Evolutionary conservation across 108 stramenopile genomes (phyloP).

Genomic region (Parietichytrium sp.): DNA sequence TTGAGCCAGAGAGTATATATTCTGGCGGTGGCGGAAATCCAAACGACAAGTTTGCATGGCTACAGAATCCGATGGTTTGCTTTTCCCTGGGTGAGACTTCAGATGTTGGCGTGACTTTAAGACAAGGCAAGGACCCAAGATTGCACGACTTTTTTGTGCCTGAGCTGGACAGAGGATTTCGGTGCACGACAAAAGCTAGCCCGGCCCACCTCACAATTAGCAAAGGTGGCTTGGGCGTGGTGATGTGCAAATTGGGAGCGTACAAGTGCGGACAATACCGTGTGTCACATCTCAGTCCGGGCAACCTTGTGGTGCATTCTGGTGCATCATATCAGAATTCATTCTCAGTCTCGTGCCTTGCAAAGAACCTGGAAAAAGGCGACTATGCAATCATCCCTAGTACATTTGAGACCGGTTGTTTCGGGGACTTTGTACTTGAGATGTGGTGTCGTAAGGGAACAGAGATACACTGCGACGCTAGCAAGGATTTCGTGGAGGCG

Average conservation of each 20-base stretch:
- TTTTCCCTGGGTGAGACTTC: not conserved
- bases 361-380: not conserved
- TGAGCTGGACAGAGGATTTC: not conserved
- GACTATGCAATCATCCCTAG: constrained; percentile 15
- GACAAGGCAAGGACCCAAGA: not conserved
- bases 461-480: too few relatives aligned
- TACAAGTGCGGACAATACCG: not conserved
- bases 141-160: not conserved
- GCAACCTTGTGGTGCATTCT: not conserved
- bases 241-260: not conserved
- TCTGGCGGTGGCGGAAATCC: not conserved
- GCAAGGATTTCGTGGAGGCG: too few relatives aligned
- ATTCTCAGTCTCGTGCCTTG: not conserved
- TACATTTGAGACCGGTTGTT: not conserved
- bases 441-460: too few relatives aligned
- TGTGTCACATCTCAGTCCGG: not conserved
- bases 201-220: not conserved
- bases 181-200: not conserved
- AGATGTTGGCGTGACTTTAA: not conserved
- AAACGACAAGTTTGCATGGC: not conserved
- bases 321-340: not conserved
- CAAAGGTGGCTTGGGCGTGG: not conserved
- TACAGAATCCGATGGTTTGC: constrained; percentile 5
- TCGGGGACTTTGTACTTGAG: not conserved
- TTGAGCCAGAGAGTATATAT: not conserved